phyloP scores from a whole-genome alignment of 306 rosid genomes.

The Canavalia ensiformis region DNA sequence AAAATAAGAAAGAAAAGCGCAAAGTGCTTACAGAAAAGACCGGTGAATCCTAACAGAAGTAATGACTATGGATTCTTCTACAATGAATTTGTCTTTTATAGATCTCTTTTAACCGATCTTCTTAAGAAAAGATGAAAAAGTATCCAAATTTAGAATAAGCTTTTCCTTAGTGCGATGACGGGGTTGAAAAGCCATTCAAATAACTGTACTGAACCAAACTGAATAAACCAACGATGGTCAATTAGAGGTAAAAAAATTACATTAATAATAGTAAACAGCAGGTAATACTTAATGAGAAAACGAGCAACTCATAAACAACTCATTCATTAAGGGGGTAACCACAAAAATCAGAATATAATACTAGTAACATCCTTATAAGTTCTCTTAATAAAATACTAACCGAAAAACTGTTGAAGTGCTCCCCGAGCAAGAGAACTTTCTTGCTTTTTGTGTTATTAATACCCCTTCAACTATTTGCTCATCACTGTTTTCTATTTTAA shows the following conservation, averaged over 20 bases:
- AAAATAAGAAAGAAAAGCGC: conserved; percentile 5
- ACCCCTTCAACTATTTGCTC: conserved; percentile 42
- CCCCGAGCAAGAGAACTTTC: conserved; percentile 39
- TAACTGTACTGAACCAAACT: conserved; percentile 10
- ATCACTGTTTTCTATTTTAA: conserved; percentile 34
- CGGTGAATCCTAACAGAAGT: conserved; percentile 19
- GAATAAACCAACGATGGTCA: conserved; percentile 30
- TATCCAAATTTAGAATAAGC: conserved; percentile 22
- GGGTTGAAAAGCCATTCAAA: conserved; percentile 21
- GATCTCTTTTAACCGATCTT: background rate
- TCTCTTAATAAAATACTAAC: conserved; percentile 44
- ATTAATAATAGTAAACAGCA: background rate
- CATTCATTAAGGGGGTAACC: conserved; percentile 14
- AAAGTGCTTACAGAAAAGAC: background rate
- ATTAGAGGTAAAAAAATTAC: conserved; percentile 18
- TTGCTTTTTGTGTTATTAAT: conserved; percentile 27
- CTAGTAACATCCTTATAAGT: conserved; percentile 36
- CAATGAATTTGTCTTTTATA: background rate
- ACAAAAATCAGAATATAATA: conserved; percentile 38
- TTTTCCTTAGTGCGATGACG: conserved; percentile 8
- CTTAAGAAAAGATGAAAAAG: background rate
- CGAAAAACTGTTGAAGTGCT: conserved; percentile 15
- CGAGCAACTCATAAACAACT: conserved; percentile 6
- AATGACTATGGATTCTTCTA: conserved; percentile 7
- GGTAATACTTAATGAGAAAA: background rate